These are phyloP conservation scores for Zygosaccharomyces pseudorouxii DNA, from an alignment of 805 yeast genomes.

Conservation along the genomic window DNA sequence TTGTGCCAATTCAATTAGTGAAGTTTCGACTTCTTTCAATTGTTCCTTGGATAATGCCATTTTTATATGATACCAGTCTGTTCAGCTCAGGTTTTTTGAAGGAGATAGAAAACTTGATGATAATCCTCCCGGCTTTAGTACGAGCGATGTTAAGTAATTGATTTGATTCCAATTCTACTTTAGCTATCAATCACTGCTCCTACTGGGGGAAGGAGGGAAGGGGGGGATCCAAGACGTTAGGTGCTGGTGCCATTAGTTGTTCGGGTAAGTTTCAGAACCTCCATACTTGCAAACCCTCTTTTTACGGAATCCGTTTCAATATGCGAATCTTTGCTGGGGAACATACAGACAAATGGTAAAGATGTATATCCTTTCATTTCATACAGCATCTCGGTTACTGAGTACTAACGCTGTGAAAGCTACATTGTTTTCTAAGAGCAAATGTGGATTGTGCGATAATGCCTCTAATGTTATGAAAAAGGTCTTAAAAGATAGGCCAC, in stretches of 20 bases:
- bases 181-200: background rate
- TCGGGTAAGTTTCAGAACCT: background rate
- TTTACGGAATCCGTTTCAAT: background rate
- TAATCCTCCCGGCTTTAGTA: background rate
- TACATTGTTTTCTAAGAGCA: constrained; percentile 63
- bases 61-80: background rate
- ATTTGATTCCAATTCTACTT: background rate
- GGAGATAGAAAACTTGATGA: background rate
- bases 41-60: constrained; percentile 22
- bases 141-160: background rate
- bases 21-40: constrained; percentile 27
- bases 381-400: constrained; percentile 6
- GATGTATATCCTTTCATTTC: constrained; percentile 5
- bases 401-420: constrained; percentile 28
- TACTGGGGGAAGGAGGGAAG: constrained; percentile 1
- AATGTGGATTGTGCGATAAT: constrained; percentile 64
- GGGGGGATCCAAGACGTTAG: background rate
- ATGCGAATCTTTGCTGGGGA: background rate
- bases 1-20: constrained; percentile 20
- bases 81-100: background rate
- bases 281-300: background rate
- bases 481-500: constrained; percentile 29
- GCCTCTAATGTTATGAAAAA: constrained; percentile 50
- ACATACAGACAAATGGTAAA: background rate
- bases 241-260: background rate